Conservation (phyloP, 345 rosid species). For the Euphorbia lathyris region DNA sequence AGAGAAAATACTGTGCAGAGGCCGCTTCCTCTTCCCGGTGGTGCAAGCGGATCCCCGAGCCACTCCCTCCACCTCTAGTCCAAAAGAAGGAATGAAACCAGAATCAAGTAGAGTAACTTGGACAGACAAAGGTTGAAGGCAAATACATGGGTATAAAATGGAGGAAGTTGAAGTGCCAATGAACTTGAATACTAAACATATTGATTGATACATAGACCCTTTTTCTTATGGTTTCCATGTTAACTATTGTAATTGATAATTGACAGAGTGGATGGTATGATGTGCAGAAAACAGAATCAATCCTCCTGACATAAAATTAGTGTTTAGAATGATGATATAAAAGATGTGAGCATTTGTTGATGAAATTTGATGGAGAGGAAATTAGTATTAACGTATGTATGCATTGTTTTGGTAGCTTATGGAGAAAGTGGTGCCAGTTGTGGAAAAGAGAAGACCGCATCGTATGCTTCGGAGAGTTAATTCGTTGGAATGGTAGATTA, state of each 20-base stretch:
- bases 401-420: slow-evolving; percentile 43
- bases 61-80: neutral
- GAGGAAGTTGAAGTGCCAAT: neutral
- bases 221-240: neutral
- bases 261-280: neutral
- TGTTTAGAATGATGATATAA: neutral
- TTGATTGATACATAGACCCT: neutral
- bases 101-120: neutral
- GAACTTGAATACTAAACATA: neutral
- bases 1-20: no score
- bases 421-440: slow-evolving; percentile 70
- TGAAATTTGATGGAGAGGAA: slow-evolving; percentile 2
- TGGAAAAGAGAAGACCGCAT: slow-evolving; percentile 51
- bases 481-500: slow-evolving; percentile 61
- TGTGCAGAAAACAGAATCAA: neutral
- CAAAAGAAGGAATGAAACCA: no score
- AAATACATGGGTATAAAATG: neutral
- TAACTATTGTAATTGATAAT: neutral
- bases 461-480: slow-evolving; percentile 53
- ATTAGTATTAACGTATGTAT: neutral
- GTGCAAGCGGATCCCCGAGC: no score
- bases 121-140: no score
- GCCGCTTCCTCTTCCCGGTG: no score
- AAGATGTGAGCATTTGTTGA: neutral
- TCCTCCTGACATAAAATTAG: neutral